Evolutionary conservation across 306 rosid genomes (phyloP).

Genomic region (Cicer arietinum): DNA sequence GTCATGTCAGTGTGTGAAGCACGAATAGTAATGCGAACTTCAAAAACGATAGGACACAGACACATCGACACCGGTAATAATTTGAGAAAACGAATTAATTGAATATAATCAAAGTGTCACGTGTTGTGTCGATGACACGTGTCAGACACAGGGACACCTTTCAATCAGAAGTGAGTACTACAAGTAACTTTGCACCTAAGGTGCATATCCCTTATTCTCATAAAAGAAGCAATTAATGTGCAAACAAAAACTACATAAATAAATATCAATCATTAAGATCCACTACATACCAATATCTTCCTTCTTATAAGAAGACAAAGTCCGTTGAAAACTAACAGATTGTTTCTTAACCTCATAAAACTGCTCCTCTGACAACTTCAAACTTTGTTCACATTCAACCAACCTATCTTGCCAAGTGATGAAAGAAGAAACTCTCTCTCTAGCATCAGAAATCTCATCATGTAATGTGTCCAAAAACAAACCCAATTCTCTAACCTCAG

Average conservation of each 20-base stretch:
- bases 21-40: too few species aligned
- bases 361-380: constrained; percentile 71
- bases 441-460: constrained; percentile 53
- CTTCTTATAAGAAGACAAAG: constrained; percentile 50
- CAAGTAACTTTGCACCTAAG: too few species aligned
- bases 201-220: too few species aligned
- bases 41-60: too few species aligned
- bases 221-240: constrained; percentile 28
- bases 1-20: too few species aligned
- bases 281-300: constrained; percentile 61
- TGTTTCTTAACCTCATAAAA: constrained; percentile 70
- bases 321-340: constrained; percentile 59
- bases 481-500: constrained; percentile 73
- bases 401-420: constrained; percentile 45
- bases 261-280: constrained; percentile 38
- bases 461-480: constrained; percentile 59
- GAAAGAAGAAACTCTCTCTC: constrained; percentile 50
- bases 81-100: too few species aligned
- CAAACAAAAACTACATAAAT: constrained; percentile 19
- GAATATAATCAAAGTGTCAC: too few species aligned
- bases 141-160: too few species aligned
- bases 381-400: constrained; percentile 55
- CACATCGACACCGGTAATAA: too few species aligned
- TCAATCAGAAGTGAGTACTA: too few species aligned
- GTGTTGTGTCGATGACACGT: too few species aligned